These are phyloP conservation scores for Ogataea methylovora DNA, from an alignment of 805 yeast species.

Conservation along the genomic window DNA sequence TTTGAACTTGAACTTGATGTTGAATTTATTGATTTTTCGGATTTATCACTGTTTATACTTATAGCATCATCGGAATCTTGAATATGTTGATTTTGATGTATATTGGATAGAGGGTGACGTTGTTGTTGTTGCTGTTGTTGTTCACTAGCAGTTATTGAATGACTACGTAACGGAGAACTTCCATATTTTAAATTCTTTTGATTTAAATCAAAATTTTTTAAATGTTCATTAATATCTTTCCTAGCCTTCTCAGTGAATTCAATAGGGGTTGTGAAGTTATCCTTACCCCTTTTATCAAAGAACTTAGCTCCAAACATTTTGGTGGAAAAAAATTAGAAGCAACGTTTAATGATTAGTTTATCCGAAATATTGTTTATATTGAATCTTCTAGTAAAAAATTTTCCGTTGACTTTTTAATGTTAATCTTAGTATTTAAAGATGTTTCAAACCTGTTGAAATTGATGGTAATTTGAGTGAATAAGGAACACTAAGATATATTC, in stretches of 20 bases:
- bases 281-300: conserved; percentile 18
- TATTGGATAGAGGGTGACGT: background rate
- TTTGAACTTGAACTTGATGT: conserved; percentile 1
- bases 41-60: background rate
- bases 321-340: background rate
- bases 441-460: no score
- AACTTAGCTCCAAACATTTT: conserved; percentile 25
- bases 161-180: conserved; percentile 21
- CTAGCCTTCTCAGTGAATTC: conserved; percentile 25
- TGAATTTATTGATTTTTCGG: background rate
- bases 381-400: background rate
- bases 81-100: background rate
- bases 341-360: no score
- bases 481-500: no score
- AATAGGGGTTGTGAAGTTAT: conserved; percentile 21
- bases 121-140: background rate
- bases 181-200: conserved; percentile 18
- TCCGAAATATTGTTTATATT: background rate
- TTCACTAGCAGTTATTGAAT: conserved; percentile 6
- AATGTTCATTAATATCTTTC: conserved; percentile 22
- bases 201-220: conserved; percentile 8
- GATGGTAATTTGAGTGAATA: no score
- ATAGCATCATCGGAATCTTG: background rate
- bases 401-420: no score
- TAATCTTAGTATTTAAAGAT: no score